These are phyloP conservation scores for Apiospora pterosperma DNA, from an alignment of 2,329 filamentous ascomycete genomes.

Conservation along the genomic window DNA sequence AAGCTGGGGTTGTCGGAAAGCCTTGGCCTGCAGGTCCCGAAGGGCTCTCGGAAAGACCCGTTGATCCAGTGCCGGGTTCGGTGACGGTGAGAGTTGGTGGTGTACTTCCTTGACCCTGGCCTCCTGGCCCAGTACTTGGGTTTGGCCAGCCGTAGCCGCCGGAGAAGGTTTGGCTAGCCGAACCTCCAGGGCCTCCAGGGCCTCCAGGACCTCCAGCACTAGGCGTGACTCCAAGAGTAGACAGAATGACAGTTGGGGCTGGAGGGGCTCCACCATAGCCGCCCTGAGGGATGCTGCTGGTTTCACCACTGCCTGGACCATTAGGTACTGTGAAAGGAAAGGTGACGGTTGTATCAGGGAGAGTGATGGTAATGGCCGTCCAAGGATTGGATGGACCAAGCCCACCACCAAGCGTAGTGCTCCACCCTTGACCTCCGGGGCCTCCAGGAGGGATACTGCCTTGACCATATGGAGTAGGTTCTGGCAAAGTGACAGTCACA, in stretches of 20 bases:
- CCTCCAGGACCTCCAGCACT: slow-evolving; percentile 8
- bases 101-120: not conserved
- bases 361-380: not conserved
- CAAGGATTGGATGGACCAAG: not conserved
- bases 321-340: not conserved
- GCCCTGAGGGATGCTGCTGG: not conserved
- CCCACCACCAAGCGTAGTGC: not conserved
- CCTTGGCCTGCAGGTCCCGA: slow-evolving; percentile 12
- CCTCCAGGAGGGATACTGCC: slow-evolving; percentile 1
- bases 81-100: slow-evolving; percentile 15
- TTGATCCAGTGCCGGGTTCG: slow-evolving; percentile 9
- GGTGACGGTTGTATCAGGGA: not conserved
- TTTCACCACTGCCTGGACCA: not conserved
- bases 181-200: slow-evolving; percentile 13
- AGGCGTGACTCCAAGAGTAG: slow-evolving; percentile 2
- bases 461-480: not conserved
- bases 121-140: not conserved
- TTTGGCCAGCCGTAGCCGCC: slow-evolving; percentile 1
- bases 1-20: slow-evolving; percentile 5
- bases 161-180: slow-evolving; percentile 16
- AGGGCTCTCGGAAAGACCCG: too few relatives aligned
- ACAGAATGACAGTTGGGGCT: slow-evolving; percentile 6
- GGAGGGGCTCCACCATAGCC: not conserved
- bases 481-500: slow-evolving; percentile 3
- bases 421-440: slow-evolving; percentile 5